Percentiles rank a stretch among this genome's conserved stretches.
phyloP scores from a whole-genome alignment of 306 rosid species.

The Fagus crenata region DNA sequence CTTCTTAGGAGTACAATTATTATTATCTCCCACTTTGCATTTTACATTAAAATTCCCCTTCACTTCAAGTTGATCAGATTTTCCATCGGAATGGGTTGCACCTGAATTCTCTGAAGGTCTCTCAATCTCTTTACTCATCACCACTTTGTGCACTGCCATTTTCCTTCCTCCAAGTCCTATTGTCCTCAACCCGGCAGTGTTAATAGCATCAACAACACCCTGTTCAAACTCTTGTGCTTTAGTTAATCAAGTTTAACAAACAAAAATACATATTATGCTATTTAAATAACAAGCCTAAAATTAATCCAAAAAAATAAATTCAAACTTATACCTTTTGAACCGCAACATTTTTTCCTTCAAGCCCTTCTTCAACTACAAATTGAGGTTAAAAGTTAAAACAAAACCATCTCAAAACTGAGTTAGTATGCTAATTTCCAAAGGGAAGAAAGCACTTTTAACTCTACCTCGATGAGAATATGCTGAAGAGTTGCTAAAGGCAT shows the following conservation, averaged over 20 bases:
- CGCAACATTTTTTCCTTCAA: background rate
- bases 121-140: slow-evolving; percentile 26
- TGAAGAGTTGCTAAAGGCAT: slow-evolving; percentile 23
- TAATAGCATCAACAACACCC: slow-evolving; percentile 30
- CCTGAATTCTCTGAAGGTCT: slow-evolving; percentile 63
- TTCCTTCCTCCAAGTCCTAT: slow-evolving; percentile 50
- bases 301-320: background rate
- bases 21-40: slow-evolving; percentile 40
- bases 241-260: background rate
- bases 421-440: too few relatives aligned
- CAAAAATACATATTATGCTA: background rate
- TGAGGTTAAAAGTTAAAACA: too few relatives aligned
- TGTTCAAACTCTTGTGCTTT: slow-evolving; percentile 18
- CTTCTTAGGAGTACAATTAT: slow-evolving; percentile 42
- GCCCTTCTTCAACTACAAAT: background rate
- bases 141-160: slow-evolving; percentile 30
- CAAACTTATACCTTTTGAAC: background rate
- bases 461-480: slow-evolving; percentile 31
- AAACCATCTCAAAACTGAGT: too few relatives aligned
- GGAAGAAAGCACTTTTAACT: background rate
- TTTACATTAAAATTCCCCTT: slow-evolving; percentile 52
- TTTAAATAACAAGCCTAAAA: background rate
- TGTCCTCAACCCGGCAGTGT: slow-evolving; percentile 37
- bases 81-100: slow-evolving; percentile 65
- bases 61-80: slow-evolving; percentile 36